phyloP scores from a whole-genome alignment of 108 stramenopile genomes.

The Thalassiosira profunda region DNA sequence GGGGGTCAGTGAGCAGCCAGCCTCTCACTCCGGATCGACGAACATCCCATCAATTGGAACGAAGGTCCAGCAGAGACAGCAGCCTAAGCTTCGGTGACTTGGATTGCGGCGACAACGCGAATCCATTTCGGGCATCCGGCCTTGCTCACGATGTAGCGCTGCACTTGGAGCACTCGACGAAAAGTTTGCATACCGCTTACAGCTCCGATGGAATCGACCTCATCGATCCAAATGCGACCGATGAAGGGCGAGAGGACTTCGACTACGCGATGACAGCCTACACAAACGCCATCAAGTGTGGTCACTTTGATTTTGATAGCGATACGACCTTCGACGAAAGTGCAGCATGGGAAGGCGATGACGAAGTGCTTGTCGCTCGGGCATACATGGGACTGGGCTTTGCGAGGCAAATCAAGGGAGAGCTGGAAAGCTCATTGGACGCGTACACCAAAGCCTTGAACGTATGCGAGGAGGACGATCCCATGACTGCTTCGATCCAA shows the following conservation, averaged over 20 bases:
- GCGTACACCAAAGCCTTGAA: slow-evolving; percentile 35
- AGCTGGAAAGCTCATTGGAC: slow-evolving; percentile 31
- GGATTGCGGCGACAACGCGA: neutral
- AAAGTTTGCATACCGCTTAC: slow-evolving; percentile 5
- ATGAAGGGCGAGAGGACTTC: slow-evolving; percentile 32
- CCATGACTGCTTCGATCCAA: slow-evolving; percentile 14
- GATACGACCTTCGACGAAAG: neutral
- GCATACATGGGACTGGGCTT: slow-evolving; percentile 52
- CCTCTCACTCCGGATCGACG: neutral
- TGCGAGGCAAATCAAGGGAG: slow-evolving; percentile 37
- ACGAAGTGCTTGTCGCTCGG: slow-evolving; percentile 35
- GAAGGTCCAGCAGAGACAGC: neutral
- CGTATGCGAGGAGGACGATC: slow-evolving; percentile 36
- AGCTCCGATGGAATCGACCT: slow-evolving; percentile 31
- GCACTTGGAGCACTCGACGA: slow-evolving; percentile 18
- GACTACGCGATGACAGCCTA: slow-evolving; percentile 39
- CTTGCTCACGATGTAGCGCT: slow-evolving; percentile 16
- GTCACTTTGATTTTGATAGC: slow-evolving; percentile 22
- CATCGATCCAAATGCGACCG: slow-evolving; percentile 24
- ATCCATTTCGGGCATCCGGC: slow-evolving; percentile 12
- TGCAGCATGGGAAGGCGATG: slow-evolving; percentile 9
- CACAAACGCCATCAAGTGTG: slow-evolving; percentile 26
- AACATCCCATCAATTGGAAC: too few species aligned
- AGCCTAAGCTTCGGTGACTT: slow-evolving; percentile 17
- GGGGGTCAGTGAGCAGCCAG: neutral